phyloP scores from a whole-genome alignment of 2,329 filamentous ascomycete species.

The Penicillium glabrum region DNA sequence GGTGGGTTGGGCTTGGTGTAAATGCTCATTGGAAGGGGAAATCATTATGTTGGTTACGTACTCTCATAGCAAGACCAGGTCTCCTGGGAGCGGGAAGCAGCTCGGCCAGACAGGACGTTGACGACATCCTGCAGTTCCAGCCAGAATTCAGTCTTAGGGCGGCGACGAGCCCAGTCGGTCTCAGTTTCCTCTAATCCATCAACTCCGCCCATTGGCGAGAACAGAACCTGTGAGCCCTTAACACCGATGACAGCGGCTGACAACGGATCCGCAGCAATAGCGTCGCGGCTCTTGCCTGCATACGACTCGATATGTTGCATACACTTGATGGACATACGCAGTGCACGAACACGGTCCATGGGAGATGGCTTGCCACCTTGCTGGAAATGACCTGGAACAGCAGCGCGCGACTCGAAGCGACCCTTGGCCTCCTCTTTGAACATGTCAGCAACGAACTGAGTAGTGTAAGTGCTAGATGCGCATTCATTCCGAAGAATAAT shows the following conservation, averaged over 20 bases:
- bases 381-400: slow-evolving; percentile 90
- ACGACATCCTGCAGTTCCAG: slow-evolving; percentile 75
- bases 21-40: background rate
- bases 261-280: slow-evolving; percentile 71
- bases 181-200: slow-evolving; percentile 74
- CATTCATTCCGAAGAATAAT: slow-evolving; percentile 97
- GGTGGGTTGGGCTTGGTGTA: background rate
- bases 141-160: slow-evolving; percentile 87
- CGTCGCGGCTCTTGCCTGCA: slow-evolving; percentile 62
- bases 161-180: slow-evolving; percentile 89
- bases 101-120: slow-evolving; percentile 77
- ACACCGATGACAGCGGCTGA: slow-evolving; percentile 87
- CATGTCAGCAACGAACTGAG: slow-evolving; percentile 91
- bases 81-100: slow-evolving; percentile 35
- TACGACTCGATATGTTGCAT: slow-evolving; percentile 86
- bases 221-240: slow-evolving; percentile 84
- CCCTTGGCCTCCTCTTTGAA: slow-evolving; percentile 91
- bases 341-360: slow-evolving; percentile 93
- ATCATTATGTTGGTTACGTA: slow-evolving; percentile 19
- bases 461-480: slow-evolving; percentile 84
- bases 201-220: slow-evolving; percentile 67
- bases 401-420: slow-evolving; percentile 87
- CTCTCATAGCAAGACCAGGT: slow-evolving; percentile 32
- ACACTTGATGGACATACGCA: slow-evolving; percentile 89
- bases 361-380: slow-evolving; percentile 89